Percentiles rank a stretch among this genome's conserved stretches.
phyloP scores from a whole-genome alignment of 192 early-diverging fungal genomes.

The Umbelopsis vinacea region DNA sequence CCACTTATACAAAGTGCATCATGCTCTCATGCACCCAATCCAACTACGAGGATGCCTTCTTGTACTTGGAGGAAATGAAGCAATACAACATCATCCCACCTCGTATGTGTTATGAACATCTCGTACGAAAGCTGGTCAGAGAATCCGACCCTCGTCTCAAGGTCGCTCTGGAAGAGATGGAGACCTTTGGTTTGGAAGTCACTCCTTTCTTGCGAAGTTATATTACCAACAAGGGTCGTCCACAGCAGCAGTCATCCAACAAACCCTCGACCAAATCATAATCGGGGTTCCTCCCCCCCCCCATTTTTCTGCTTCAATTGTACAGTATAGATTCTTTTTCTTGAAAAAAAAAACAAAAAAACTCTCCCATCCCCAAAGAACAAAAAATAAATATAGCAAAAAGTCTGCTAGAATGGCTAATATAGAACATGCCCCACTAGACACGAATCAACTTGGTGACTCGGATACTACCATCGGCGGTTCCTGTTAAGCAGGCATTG shows the following conservation, averaged over 20 bases:
- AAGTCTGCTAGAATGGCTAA: not conserved
- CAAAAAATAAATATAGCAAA: slow-evolving; percentile 16
- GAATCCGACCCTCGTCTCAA: slow-evolving; percentile 64
- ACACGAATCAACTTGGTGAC: slow-evolving; percentile 52
- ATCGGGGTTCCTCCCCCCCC: too few relatives aligned
- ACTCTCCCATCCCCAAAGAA: not conserved
- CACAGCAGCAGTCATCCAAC: not conserved
- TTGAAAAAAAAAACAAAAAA: not conserved
- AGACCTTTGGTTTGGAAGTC: slow-evolving; percentile 51
- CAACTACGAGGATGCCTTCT: slow-evolving; percentile 77
- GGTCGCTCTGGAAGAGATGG: slow-evolving; percentile 68
- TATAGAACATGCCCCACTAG: not conserved
- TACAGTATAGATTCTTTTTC: slow-evolving; percentile 19
- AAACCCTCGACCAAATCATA: too few relatives aligned
- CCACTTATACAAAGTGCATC: slow-evolving; percentile 63
- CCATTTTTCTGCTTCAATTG: slow-evolving; percentile 4
- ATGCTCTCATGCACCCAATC: slow-evolving; percentile 50
- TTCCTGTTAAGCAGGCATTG: slow-evolving; percentile 54
- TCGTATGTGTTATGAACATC: slow-evolving; percentile 48
- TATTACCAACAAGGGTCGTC: slow-evolving; percentile 16
- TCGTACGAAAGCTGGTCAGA: slow-evolving; percentile 60
- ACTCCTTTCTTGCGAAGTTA: slow-evolving; percentile 1
- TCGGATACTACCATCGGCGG: slow-evolving; percentile 56
- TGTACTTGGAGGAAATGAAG: slow-evolving; percentile 76
- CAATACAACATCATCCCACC: slow-evolving; percentile 60